These are phyloP conservation scores for Neurospora sp. DNA, from an alignment of 495 filamentous ascomycete species.

Conservation along the genomic window DNA sequence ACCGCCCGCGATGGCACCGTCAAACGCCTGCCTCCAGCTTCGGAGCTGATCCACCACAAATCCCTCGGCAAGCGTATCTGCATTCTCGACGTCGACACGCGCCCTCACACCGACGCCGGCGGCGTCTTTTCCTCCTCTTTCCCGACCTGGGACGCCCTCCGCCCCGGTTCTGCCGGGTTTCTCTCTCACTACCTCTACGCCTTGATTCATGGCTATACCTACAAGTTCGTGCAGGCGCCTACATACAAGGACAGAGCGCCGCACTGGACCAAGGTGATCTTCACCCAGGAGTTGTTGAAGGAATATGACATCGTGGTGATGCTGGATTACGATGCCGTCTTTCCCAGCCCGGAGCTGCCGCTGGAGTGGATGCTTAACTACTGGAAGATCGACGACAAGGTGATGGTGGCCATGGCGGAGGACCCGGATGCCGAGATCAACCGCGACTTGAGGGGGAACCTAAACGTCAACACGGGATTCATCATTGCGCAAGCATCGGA, in stretches of 20 bases:
- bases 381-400: conserved; percentile 35
- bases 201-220: conserved; percentile 44
- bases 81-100: conserved; percentile 34
- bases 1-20: conserved; percentile 14
- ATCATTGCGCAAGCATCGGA: conserved; percentile 21
- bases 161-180: conserved; percentile 22
- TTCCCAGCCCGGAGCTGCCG: conserved; percentile 37
- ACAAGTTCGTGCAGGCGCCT: conserved; percentile 36
- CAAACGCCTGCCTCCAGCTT: conserved; percentile 12
- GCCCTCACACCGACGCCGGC: conserved; percentile 18
- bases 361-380: conserved; percentile 47
- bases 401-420: conserved; percentile 35
- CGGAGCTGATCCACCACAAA: conserved; percentile 14
- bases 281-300: conserved; percentile 33
- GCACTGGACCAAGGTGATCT: conserved; percentile 42
- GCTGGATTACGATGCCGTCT: conserved; percentile 42
- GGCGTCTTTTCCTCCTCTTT: conserved; percentile 18
- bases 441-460: conserved; percentile 5
- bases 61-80: conserved; percentile 25
- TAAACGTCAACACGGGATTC: conserved; percentile 24
- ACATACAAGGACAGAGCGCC: conserved; percentile 24
- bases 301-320: conserved; percentile 40
- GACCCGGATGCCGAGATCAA: conserved; percentile 23
- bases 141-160: conserved; percentile 13
- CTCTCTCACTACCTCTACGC: conserved; percentile 36